A percentile compares a stretch with the other conserved stretches of the same genome.
These are phyloP conservation scores for Fusarium fujikuroi DNA, from an alignment of 2,329 filamentous ascomycete species.

Conservation along the genomic window DNA sequence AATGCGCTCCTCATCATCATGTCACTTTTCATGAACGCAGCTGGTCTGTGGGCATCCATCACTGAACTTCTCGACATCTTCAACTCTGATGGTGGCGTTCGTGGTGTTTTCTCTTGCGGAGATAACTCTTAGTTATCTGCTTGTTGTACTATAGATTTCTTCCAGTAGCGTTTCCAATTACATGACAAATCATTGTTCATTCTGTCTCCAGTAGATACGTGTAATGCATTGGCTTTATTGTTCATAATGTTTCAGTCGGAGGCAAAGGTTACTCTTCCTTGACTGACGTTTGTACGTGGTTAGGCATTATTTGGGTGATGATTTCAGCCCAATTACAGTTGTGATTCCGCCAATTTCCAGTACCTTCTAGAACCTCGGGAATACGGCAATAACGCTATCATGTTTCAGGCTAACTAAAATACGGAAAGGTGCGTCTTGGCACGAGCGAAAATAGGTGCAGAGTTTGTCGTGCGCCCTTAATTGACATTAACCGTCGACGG, in stretches of 20 bases:
- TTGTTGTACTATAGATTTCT: background rate
- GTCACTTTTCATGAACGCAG: slow-evolving; percentile 42
- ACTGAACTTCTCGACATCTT: slow-evolving; percentile 41
- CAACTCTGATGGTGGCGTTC: slow-evolving; percentile 21
- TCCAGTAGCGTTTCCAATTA: background rate
- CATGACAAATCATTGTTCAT: background rate
- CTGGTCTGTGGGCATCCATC: slow-evolving; percentile 42
- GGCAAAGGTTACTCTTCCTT: accelerated
- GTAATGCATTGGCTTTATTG: accelerated
- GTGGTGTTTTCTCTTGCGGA: slow-evolving; percentile 40
- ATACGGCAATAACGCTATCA: background rate
- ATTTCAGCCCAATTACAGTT: no score
- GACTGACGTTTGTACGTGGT: no score
- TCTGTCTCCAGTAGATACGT: accelerated
- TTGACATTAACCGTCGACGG: background rate
- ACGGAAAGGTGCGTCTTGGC: background rate
- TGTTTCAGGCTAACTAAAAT: no score
- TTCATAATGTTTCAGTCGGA: background rate
- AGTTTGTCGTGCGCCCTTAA: background rate
- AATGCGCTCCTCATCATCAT: slow-evolving; percentile 37
- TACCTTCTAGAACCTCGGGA: accelerated
- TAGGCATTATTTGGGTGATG: no score
- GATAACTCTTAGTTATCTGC: slow-evolving; percentile 20
- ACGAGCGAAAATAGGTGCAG: no score
- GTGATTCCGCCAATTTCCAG: accelerated